phyloP scores from a whole-genome alignment of 176 grass and related monocot genomes.

The Chrysopogon serrulatus region DNA sequence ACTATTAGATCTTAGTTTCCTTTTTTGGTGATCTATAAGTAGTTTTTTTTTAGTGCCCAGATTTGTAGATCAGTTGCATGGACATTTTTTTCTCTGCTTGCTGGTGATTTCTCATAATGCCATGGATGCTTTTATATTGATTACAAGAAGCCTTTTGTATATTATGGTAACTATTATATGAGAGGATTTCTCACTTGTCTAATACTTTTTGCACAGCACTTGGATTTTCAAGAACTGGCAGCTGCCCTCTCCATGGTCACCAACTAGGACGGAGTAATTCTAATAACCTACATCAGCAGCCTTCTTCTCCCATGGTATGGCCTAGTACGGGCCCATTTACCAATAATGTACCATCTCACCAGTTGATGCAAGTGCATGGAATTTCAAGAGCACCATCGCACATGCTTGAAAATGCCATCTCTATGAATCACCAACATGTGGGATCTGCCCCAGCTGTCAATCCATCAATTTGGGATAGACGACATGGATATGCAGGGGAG shows the following conservation, averaged over 20 bases:
- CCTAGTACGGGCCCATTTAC: constrained; percentile 46
- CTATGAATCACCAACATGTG: constrained; percentile 59
- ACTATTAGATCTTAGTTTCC: constrained; percentile 19
- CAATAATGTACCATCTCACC: constrained; percentile 48
- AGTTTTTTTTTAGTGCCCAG: neutral
- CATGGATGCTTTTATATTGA: constrained; percentile 34
- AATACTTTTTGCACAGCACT: constrained; percentile 35
- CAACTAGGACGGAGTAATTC: constrained; percentile 62
- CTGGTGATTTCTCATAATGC: constrained; percentile 38
- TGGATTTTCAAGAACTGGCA: constrained; percentile 67
- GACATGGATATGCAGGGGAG: constrained; percentile 37
- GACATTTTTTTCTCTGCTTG: neutral
- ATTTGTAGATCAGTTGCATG: constrained; percentile 14
- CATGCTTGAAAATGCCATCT: constrained; percentile 38
- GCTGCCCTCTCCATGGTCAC: constrained; percentile 61
- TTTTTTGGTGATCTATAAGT: constrained; percentile 21
- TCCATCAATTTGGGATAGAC: constrained; percentile 61
- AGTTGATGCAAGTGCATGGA: constrained; percentile 31
- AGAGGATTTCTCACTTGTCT: constrained; percentile 22
- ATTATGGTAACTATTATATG: constrained; percentile 28
- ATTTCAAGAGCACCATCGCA: constrained; percentile 51
- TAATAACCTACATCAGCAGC: constrained; percentile 34
- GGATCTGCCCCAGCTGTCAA: constrained; percentile 78
- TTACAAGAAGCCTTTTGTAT: constrained; percentile 47
- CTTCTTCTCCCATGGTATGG: constrained; percentile 50